Conservation (phyloP, 1,284 basidiomycete genomes). For the Neonothopanus nambi region DNA sequence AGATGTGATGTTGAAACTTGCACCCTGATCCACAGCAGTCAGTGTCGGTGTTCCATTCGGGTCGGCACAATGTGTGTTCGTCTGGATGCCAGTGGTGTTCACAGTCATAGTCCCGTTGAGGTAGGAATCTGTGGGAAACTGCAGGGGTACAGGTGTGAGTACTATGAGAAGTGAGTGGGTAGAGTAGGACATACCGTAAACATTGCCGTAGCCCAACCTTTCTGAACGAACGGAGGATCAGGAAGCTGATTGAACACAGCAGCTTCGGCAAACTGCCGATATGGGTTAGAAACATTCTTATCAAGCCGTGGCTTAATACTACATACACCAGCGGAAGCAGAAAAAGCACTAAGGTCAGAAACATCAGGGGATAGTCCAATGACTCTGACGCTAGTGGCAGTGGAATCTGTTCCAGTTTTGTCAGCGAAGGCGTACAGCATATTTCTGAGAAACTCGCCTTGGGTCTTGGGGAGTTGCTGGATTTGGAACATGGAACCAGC, state of each 20-base stretch:
- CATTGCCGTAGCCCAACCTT: constrained; percentile 18
- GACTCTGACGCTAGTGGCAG: constrained; percentile 38
- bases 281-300: not conserved
- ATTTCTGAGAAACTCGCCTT: constrained; percentile 29
- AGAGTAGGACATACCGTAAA: constrained; percentile 34
- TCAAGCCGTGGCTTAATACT: not conserved
- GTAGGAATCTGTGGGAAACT: constrained; percentile 40
- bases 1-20: constrained; percentile 37
- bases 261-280: constrained; percentile 41
- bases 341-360: constrained; percentile 48
- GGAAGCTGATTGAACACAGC: constrained; percentile 31
- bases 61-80: constrained; percentile 45
- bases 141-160: constrained; percentile 2
- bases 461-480: constrained; percentile 35
- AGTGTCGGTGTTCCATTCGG: constrained; percentile 34
- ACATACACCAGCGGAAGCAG: constrained; percentile 59
- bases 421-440: not conserved
- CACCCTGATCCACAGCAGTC: constrained; percentile 19
- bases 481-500: constrained; percentile 60
- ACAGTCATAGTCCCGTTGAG: constrained; percentile 54
- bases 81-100: constrained; percentile 54
- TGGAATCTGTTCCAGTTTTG: constrained; percentile 29
- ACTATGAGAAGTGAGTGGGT: not conserved
- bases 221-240: constrained; percentile 16
- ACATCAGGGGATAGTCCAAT: constrained; percentile 46